phyloP scores from a whole-genome alignment of 345 rosid genomes.

The Kandelia obovata region DNA sequence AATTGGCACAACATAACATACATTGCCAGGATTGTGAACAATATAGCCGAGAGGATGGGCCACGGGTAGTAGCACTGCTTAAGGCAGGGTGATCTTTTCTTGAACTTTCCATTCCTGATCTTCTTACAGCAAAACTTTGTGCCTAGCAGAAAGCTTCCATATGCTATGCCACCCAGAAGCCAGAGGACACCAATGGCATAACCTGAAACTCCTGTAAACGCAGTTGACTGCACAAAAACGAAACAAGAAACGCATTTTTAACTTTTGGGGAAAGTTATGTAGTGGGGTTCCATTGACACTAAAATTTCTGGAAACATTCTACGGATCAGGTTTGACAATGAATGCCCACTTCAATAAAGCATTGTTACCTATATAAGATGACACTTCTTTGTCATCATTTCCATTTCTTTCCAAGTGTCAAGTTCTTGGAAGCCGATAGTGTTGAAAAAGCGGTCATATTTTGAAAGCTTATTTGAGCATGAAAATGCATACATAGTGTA shows the following conservation, averaged over 20 bases:
- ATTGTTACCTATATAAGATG: too few species aligned
- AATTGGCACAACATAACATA: conserved; percentile 23
- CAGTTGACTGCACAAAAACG: conserved; percentile 45
- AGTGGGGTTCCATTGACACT: neutral
- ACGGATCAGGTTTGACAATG: too few species aligned
- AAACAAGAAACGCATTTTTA: neutral
- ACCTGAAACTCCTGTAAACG: conserved; percentile 58
- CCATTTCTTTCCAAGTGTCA: too few species aligned
- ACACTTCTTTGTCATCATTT: too few species aligned
- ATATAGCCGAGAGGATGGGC: conserved; percentile 34
- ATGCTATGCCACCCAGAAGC: conserved; percentile 45
- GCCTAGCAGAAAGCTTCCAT: conserved; percentile 30
- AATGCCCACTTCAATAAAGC: too few species aligned
- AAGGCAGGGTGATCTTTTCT: conserved; percentile 22
- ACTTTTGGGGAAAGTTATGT: neutral
- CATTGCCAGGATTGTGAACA: conserved; percentile 55
- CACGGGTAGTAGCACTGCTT: conserved; percentile 36
- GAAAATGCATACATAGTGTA: too few species aligned
- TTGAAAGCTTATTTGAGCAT: too few species aligned
- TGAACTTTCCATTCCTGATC: conserved; percentile 28
- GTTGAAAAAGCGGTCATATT: too few species aligned
- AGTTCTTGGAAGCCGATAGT: too few species aligned
- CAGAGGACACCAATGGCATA: conserved; percentile 47
- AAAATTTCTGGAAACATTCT: too few species aligned
- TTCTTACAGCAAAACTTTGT: conserved; percentile 22